phyloP scores from a whole-genome alignment of 352 stramenopile genomes.

The Phytophthora capsici region DNA sequence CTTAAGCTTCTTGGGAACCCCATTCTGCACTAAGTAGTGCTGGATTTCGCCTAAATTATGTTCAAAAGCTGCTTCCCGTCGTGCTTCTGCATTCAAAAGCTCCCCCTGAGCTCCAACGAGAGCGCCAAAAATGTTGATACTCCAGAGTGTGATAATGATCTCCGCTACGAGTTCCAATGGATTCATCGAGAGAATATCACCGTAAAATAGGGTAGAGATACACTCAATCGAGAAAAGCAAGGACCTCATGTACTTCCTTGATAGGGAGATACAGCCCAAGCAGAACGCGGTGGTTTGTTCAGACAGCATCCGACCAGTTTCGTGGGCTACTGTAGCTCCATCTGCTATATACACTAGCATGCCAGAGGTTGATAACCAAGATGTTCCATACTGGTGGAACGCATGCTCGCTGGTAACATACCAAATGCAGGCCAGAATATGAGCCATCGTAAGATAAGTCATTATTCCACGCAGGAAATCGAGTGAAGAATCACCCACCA shows the following conservation, averaged over 20 bases:
- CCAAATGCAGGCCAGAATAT: conserved; percentile 73
- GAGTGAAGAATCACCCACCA: conserved; percentile 45
- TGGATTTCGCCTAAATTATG: conserved; percentile 70
- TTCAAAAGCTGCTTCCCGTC: conserved; percentile 62
- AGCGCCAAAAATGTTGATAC: conserved; percentile 78
- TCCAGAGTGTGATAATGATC: conserved; percentile 61
- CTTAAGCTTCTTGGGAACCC: conserved; percentile 71
- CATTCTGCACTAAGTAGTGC: conserved; percentile 76
- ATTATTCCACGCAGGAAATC: conserved; percentile 55
- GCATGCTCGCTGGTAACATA: conserved; percentile 53
- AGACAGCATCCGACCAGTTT: conserved; percentile 25
- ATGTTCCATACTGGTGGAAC: conserved; percentile 48
- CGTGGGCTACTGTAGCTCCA: conserved; percentile 6
- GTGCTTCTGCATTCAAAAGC: conserved; percentile 52
- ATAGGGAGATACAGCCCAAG: conserved; percentile 38
- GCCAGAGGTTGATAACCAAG: conserved; percentile 68
- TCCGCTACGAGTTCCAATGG: conserved; percentile 63
- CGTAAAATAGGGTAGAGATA: conserved; percentile 78
- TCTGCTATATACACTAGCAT: conserved; percentile 50
- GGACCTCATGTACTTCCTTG: conserved; percentile 69
- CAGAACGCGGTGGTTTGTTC: conserved; percentile 15
- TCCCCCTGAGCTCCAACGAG: conserved; percentile 69
- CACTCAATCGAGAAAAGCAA: conserved; percentile 72
- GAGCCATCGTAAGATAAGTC: conserved; percentile 64
- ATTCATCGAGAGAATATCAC: conserved; percentile 76